Base-by-base conservation (phyloP, 768 basidiomycete genomes). In the Mycena amicta region DNA sequence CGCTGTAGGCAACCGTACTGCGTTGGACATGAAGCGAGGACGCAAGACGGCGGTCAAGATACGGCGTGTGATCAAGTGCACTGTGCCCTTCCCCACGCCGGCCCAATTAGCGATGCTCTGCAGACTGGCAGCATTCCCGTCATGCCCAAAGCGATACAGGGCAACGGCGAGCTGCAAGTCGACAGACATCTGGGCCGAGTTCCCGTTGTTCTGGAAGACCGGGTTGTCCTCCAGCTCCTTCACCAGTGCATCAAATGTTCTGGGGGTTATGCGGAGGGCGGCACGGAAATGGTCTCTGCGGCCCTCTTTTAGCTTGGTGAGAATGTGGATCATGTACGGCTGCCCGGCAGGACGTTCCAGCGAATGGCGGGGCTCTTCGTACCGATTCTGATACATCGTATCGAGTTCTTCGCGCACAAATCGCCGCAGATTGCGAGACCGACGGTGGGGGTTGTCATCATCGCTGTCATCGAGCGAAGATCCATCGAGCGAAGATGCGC, bases 61-160 rank as follows among this genome's bases (percentile, higher is more conserved):
- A 8, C 68, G 60, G 1, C 64, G 61, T 8, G 72, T 75, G 15
- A 33, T 51, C 5, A 67, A 51, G 3, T 57, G 25, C 12, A 77
- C 70, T 4, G 71, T 72, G 0, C 77, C 76, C 37, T 68, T 67
- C 0, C 67, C 67, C 29, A 68, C 18, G 0, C 79, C 78, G 11
- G 77, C 68, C 79, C 77, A 80, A 13, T 67, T 56, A 1, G 73
- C 72, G 6, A 79, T 71, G n/a, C 66, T 47, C 28, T 69, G 59
- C 4, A 74, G 37, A 13, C 65, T 55, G 2, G 72, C 69, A 18
- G 70, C 74, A 73, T 76, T 80, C 25, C 78, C 75, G 60, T 67
- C 66, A 54, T 74, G 74, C 2, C 77, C 76, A 64, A 79, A 77
- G 1, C 71, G 64, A 47, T 70, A 78, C 6, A 80, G 73, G 11